phyloP scores from a whole-genome alignment of 371 early-diverging fungal species.

The Lichtheimia ornata region DNA sequence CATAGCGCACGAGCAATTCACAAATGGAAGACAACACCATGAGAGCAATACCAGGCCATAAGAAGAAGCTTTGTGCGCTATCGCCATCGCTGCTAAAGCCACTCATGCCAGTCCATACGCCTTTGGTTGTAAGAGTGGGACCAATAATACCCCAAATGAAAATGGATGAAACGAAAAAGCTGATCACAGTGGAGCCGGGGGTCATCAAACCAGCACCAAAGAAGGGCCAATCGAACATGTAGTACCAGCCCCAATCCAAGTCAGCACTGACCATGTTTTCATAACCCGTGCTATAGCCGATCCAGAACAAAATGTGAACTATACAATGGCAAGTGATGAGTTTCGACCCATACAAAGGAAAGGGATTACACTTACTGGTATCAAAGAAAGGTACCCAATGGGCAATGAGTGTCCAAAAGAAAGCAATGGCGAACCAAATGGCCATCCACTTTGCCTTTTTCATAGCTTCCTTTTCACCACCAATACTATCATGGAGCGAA shows the following conservation, averaged over 20 bases:
- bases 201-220: constrained; percentile 74
- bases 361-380: constrained; percentile 21
- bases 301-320: constrained; percentile 62
- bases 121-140: constrained; percentile 40
- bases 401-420: constrained; percentile 51
- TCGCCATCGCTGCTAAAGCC: constrained; percentile 40
- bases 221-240: constrained; percentile 63
- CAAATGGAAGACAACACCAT: constrained; percentile 70
- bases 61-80: constrained; percentile 56
- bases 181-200: constrained; percentile 55
- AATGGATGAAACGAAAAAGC: constrained; percentile 60
- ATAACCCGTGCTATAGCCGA: constrained; percentile 51
- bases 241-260: constrained; percentile 58
- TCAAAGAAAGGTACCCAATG: constrained; percentile 65
- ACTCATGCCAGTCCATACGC: constrained; percentile 31
- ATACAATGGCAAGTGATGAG: not conserved
- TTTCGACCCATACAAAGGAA: not conserved
- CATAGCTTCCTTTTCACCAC: constrained; percentile 44
- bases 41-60: constrained; percentile 78
- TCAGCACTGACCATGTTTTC: constrained; percentile 55
- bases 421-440: constrained; percentile 46
- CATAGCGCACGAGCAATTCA: constrained; percentile 60
- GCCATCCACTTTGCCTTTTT: constrained; percentile 54
- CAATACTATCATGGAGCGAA: constrained; percentile 56
- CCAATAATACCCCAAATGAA: constrained; percentile 60